phyloP scores from a whole-genome alignment of 164 flowering plant species.

The Nymphaea colorata region DNA sequence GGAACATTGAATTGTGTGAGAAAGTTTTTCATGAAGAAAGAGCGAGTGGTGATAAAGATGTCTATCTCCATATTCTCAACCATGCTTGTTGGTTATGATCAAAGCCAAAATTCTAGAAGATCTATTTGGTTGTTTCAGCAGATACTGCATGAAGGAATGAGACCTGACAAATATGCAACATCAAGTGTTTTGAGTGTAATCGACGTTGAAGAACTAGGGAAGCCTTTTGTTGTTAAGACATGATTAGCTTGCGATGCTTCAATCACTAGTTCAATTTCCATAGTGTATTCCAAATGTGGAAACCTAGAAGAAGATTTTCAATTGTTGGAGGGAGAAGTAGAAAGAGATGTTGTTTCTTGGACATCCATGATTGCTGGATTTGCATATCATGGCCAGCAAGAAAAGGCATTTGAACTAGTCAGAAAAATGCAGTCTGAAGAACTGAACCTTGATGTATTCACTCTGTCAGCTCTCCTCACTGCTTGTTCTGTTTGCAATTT shows the following conservation, averaged over 20 bases:
- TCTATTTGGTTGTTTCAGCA: conserved; percentile 33
- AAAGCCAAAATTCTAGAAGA: conserved; percentile 21
- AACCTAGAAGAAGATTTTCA: conserved; percentile 43
- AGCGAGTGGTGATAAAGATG: conserved; percentile 4
- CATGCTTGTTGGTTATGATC: conserved; percentile 55
- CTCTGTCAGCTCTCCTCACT: conserved; percentile 30
- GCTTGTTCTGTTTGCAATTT: conserved; percentile 38
- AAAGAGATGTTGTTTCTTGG: conserved; percentile 58
- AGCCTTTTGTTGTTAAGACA: conserved; percentile 35
- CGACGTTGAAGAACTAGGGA: conserved; percentile 33
- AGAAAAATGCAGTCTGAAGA: conserved; percentile 34
- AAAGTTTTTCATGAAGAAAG: conserved; percentile 33
- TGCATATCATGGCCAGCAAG: conserved; percentile 40
- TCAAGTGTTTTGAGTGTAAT: conserved; percentile 52
- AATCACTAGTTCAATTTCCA: conserved; percentile 55
- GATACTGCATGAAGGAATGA: conserved; percentile 43
- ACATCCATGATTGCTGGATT: conserved; percentile 82
- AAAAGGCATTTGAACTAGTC: conserved; percentile 39
- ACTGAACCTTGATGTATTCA: conserved; percentile 31
- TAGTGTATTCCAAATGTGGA: conserved; percentile 80
- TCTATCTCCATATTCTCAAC: conserved; percentile 30
- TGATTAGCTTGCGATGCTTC: conserved; percentile 33
- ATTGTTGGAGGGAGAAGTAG: conserved; percentile 39
- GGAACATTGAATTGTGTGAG: conserved; percentile 34
- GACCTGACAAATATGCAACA: conserved; percentile 41